Percentiles rank a stretch among this genome's conserved stretches.
Evolutionary conservation across 768 basidiomycete species (phyloP).

Genomic region (Lactarius sanguifluus): DNA sequence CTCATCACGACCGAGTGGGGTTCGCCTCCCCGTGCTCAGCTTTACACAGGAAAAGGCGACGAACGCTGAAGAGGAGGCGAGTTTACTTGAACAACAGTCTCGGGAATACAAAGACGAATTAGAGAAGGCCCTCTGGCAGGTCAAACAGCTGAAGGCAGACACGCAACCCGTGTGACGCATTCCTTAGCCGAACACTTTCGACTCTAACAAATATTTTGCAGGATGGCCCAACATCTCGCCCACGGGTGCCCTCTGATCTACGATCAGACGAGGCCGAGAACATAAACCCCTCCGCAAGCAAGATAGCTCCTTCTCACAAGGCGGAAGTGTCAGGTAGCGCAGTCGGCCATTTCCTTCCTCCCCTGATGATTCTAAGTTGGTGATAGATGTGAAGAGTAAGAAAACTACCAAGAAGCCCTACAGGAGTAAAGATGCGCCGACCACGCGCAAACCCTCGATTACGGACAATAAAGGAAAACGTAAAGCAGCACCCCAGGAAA

Average conservation of each 20-base stretch:
- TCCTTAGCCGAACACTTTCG: not conserved
- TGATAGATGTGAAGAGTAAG: constrained; percentile 11
- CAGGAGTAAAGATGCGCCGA: constrained; percentile 22
- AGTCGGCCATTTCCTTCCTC: not conserved
- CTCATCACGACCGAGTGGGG: not conserved
- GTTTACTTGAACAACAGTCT: constrained; percentile 22
- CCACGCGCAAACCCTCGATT: constrained; percentile 12
- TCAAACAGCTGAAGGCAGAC: constrained; percentile 9
- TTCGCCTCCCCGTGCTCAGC: not conserved
- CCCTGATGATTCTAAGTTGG: not conserved
- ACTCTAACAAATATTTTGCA: not conserved
- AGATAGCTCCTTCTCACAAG: not conserved
- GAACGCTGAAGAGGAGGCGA: constrained; percentile 26
- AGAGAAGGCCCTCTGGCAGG: constrained; percentile 32
- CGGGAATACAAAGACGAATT: constrained; percentile 23
- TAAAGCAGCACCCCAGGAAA: constrained; percentile 35
- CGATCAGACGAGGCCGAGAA: constrained; percentile 4
- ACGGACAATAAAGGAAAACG: constrained; percentile 41
- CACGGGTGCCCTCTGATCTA: constrained; percentile 3
- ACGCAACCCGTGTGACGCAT: constrained; percentile 9
- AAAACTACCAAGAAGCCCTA: constrained; percentile 23
- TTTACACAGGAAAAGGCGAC: constrained; percentile 32
- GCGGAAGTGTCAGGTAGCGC: constrained; percentile 6
- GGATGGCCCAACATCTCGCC: constrained; percentile 2
- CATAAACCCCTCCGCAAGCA: not conserved